Evolutionary conservation across 176 grass and related monocot species (phyloP).

Genomic region (Oryza officinalis): DNA sequence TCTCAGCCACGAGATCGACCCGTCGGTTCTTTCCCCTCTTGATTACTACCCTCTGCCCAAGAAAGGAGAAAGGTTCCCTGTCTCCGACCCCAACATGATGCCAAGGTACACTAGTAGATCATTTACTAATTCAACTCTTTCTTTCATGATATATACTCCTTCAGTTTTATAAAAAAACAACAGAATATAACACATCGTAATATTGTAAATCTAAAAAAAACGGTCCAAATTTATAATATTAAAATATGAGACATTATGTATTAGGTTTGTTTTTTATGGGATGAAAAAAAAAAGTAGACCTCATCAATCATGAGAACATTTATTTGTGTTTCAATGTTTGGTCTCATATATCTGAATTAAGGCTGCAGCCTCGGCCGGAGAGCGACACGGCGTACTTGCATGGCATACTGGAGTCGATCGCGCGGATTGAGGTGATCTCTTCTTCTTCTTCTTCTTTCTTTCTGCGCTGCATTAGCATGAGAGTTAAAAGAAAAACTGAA

Average conservation of each 20-base stretch:
- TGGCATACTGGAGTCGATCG: constrained; percentile 73
- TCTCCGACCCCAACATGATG: constrained; percentile 66
- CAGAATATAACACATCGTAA: too few species aligned
- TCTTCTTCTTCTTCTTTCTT: not conserved
- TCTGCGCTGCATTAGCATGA: not conserved
- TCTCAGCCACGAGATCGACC: constrained; percentile 56
- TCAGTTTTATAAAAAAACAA: too few species aligned
- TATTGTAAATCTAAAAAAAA: too few species aligned
- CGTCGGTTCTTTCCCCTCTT: constrained; percentile 44
- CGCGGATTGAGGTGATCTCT: constrained; percentile 57
- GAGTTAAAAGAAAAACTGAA: too few species aligned
- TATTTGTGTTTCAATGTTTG: not conserved
- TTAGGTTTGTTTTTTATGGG: too few species aligned
- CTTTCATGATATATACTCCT: not conserved
- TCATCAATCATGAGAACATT: not conserved
- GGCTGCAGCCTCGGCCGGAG: constrained; percentile 60
- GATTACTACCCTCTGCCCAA: constrained; percentile 75
- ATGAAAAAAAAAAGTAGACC: too few species aligned
- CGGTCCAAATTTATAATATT: fast-evolving
- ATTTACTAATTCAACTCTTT: not conserved
- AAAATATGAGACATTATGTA: too few species aligned
- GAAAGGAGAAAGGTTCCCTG: constrained; percentile 71
- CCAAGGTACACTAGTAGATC: constrained; percentile 39
- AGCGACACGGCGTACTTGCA: constrained; percentile 57
- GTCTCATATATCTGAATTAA: constrained; percentile 7